A percentile compares a stretch with the other conserved stretches of the same genome.
phyloP scores from a whole-genome alignment of 2,329 filamentous ascomycete genomes.

The Hirsutella minnesotensis region DNA sequence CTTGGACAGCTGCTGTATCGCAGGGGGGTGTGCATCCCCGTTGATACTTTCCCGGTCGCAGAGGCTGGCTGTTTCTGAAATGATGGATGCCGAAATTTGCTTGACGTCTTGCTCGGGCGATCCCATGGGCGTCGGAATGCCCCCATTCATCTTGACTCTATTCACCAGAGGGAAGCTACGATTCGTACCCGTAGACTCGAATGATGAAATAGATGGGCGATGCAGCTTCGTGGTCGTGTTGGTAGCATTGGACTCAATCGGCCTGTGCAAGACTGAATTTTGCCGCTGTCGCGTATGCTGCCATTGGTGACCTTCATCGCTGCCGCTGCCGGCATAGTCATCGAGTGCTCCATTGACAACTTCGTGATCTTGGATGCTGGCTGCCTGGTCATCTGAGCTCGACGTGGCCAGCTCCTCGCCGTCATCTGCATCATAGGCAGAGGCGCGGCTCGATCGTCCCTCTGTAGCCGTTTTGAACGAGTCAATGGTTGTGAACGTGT shows the following conservation, averaged over 20 bases:
- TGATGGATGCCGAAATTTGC: conserved; percentile 34
- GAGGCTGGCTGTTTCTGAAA: conserved; percentile 34
- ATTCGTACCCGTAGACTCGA: conserved; percentile 46
- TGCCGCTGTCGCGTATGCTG: conserved; percentile 12
- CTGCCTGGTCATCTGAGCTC: conserved; percentile 9
- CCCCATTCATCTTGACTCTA: conserved; percentile 32
- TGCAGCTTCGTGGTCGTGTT: conserved; percentile 30
- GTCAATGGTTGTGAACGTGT: conserved; percentile 30
- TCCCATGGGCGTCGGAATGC: conserved; percentile 33
- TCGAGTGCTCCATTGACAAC: neutral
- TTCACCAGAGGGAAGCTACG: conserved; percentile 52
- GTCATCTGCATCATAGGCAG: conserved; percentile 5
- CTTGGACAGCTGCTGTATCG: conserved; percentile 33
- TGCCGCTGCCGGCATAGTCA: neutral
- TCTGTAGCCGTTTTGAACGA: conserved; percentile 48
- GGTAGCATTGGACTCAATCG: conserved; percentile 11
- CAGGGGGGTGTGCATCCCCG: conserved; percentile 21
- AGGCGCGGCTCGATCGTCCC: conserved; percentile 28
- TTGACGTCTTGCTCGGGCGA: conserved; percentile 38
- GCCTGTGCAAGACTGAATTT: conserved; percentile 29
- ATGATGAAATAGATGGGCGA: conserved; percentile 44
- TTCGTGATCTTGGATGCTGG: neutral
- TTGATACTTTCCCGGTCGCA: conserved; percentile 21
- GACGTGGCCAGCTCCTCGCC: conserved; percentile 12
- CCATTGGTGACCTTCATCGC: conserved; percentile 10